These are phyloP conservation scores for Pythium apleroticum DNA, from an alignment of 352 stramenopile genomes.

Conservation along the genomic window DNA sequence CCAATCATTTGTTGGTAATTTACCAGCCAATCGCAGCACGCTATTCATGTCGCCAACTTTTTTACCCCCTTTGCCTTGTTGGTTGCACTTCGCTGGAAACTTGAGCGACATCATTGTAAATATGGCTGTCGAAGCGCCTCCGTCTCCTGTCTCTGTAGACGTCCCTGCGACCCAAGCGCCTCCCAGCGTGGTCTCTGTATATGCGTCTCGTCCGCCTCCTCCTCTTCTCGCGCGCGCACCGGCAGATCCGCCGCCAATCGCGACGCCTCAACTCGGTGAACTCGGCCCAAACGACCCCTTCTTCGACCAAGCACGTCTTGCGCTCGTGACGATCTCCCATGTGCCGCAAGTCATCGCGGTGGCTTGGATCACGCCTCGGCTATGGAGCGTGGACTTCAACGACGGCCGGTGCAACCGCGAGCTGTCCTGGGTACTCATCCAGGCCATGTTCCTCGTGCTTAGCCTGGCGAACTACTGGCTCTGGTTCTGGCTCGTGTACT, in stretches of 20 bases:
- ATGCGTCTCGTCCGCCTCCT: neutral
- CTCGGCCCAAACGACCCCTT: slow-evolving; percentile 27
- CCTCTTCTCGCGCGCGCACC: neutral
- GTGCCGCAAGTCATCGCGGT: slow-evolving; percentile 25
- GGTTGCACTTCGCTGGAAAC: slow-evolving; percentile 1
- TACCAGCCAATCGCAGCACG: neutral
- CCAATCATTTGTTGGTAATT: neutral
- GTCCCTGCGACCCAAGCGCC: neutral
- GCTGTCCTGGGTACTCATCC: slow-evolving; percentile 26
- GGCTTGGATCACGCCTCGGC: slow-evolving; percentile 17
- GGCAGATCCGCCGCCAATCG: slow-evolving; percentile 9
- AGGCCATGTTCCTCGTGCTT: slow-evolving; percentile 21
- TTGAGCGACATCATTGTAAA: neutral
- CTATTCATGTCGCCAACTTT: neutral
- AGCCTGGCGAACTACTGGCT: slow-evolving; percentile 26
- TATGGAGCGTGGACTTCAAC: slow-evolving; percentile 24
- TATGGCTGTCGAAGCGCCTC: neutral
- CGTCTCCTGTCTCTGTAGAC: slow-evolving; percentile 1
- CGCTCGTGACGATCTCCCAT: slow-evolving; percentile 17
- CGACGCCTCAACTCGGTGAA: slow-evolving; percentile 18
- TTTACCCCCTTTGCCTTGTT: neutral
- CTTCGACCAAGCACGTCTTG: slow-evolving; percentile 21
- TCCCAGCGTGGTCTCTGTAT: neutral
- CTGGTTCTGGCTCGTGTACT: slow-evolving; percentile 31
- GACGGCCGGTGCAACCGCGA: slow-evolving; percentile 22